Conservation (phyloP, 768 basidiomycete genomes). For the Phlegmacium glaucopus region DNA sequence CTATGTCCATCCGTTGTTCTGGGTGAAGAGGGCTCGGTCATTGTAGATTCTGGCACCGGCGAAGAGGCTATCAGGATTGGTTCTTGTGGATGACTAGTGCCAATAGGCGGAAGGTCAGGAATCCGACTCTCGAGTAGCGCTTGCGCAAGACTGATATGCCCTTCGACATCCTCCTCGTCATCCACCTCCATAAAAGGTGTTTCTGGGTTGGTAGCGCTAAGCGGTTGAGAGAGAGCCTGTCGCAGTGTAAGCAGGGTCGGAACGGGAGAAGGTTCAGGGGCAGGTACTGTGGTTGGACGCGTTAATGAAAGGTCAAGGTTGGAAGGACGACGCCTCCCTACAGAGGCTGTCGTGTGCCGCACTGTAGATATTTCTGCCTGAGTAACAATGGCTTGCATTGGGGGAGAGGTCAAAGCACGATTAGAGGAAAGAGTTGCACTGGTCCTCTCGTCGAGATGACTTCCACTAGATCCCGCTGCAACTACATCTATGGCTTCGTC, state of each 20-base stretch:
- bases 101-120: constrained; percentile 69
- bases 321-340: constrained; percentile 57
- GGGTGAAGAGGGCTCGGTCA: constrained; percentile 45
- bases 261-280: constrained; percentile 54
- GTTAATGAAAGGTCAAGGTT: constrained; percentile 61
- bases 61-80: constrained; percentile 60
- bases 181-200: constrained; percentile 44
- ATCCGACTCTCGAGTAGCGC: constrained; percentile 77
- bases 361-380: constrained; percentile 19
- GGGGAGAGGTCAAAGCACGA: constrained; percentile 20
- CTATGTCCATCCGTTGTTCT: constrained; percentile 43
- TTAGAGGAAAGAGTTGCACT: constrained; percentile 48
- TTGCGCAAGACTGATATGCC: constrained; percentile 69
- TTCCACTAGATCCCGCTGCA: constrained; percentile 78
- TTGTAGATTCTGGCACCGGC: constrained; percentile 28
- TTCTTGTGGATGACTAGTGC: constrained; percentile 61
- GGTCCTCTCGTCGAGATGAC: constrained; percentile 81
- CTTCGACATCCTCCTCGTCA: constrained; percentile 59
- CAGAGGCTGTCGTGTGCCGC: constrained; percentile 24
- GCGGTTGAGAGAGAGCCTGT: constrained; percentile 55
- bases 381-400: constrained; percentile 20
- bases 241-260: constrained; percentile 62
- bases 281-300: constrained; percentile 31
- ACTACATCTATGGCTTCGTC: constrained; percentile 85
- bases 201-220: constrained; percentile 34